Evolutionary conservation across 805 yeast species (phyloP).

Genomic region (Candida chauliodis): DNA sequence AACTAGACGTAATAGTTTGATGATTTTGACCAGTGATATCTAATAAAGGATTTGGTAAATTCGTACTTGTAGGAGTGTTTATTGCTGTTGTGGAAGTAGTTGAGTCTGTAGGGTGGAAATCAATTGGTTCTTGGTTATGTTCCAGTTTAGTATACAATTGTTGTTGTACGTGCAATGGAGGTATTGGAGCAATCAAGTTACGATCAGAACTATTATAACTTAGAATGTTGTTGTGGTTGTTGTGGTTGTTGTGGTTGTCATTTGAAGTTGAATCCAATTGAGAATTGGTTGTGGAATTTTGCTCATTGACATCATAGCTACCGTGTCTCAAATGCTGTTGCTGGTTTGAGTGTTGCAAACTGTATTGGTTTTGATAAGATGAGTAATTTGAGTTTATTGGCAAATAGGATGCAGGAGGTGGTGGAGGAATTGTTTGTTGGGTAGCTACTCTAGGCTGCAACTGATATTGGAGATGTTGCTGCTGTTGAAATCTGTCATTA

Average conservation of each 20-base stretch:
- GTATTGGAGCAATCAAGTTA: constrained; percentile 31
- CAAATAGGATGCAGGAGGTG: constrained; percentile 1
- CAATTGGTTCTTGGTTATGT: background rate
- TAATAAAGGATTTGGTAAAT: background rate
- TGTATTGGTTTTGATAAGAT: constrained; percentile 6
- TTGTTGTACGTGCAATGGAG: constrained; percentile 43
- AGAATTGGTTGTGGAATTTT: constrained; percentile 1
- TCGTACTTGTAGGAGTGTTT: background rate
- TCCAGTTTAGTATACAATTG: constrained; percentile 23
- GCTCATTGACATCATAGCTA: constrained; percentile 5
- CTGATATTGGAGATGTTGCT: constrained; percentile 7
- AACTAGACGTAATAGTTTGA: constrained; percentile 33
- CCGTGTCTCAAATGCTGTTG: constrained; percentile 3
- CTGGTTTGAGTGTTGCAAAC: constrained; percentile 2
- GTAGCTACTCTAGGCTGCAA: background rate
- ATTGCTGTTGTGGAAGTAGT: background rate
- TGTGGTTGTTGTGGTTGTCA: background rate
- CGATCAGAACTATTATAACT: constrained; percentile 11
- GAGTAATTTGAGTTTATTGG: too few species aligned
- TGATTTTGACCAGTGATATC: constrained; percentile 12
- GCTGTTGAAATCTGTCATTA: constrained; percentile 6
- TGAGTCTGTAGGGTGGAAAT: background rate
- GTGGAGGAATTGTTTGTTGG: constrained; percentile 6
- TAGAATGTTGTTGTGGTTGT: background rate
- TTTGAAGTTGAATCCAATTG: background rate